Conservation (phyloP, 2,329 filamentous ascomycete genomes). For the Epicoccum nigrum region DNA sequence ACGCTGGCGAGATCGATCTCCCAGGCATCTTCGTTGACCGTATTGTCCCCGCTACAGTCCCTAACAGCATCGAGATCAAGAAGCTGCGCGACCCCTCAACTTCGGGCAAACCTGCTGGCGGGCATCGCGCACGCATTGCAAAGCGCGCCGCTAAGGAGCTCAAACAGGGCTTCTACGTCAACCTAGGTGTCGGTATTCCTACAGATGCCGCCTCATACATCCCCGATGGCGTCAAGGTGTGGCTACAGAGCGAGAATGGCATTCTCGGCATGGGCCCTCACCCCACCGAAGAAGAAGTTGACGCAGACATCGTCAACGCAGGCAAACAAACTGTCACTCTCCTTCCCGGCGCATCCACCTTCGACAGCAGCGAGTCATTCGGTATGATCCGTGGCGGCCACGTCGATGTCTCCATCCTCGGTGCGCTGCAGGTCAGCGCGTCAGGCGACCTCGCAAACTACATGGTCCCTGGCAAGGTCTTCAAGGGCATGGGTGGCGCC, state of each 20-base stretch:
- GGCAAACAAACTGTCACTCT: conserved; percentile 93
- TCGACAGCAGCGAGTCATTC: conserved; percentile 87
- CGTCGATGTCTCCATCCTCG: conserved; percentile 86
- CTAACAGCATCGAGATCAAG: conserved; percentile 75
- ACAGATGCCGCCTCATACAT: conserved; percentile 88
- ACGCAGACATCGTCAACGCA: conserved; percentile 88
- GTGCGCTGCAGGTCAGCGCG: conserved; percentile 85
- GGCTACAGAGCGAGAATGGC: conserved; percentile 62
- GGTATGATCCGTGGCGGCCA: conserved; percentile 90
- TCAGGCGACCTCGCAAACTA: conserved; percentile 86
- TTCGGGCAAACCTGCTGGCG: conserved; percentile 20
- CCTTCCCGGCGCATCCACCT: conserved; percentile 77
- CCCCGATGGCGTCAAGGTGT: conserved; percentile 59
- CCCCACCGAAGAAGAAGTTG: conserved; percentile 69
- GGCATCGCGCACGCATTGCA: conserved; percentile 76
- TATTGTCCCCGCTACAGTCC: conserved; percentile 77
- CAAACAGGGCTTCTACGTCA: conserved; percentile 94
- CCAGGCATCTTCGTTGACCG: conserved; percentile 92
- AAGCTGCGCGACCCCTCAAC: conserved; percentile 37
- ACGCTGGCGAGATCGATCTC: conserved; percentile 81
- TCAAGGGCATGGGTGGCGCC: conserved; percentile 90
- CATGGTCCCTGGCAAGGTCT: conserved; percentile 84
- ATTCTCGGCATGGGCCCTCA: conserved; percentile 55
- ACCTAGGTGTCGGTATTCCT: conserved; percentile 90
- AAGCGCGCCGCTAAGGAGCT: conserved; percentile 86